Evolutionary conservation across 2,329 filamentous ascomycete genomes (phyloP).

Genomic region (Phoma herbarum): DNA sequence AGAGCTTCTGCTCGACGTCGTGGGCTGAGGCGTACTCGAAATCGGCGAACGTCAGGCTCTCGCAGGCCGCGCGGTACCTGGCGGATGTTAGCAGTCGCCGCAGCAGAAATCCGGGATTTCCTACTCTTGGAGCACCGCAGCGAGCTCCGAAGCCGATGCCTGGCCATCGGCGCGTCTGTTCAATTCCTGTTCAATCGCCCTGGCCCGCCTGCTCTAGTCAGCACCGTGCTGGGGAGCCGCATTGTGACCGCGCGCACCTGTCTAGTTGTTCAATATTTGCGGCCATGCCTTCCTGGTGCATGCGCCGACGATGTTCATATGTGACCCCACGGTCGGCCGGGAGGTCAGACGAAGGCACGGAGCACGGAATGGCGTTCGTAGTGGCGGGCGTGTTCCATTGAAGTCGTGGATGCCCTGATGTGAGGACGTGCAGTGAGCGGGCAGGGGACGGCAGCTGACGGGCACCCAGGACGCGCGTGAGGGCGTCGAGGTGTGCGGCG

Average conservation of each 20-base stretch:
- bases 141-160: constrained; percentile 60
- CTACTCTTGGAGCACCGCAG: constrained; percentile 51
- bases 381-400: constrained; percentile 66
- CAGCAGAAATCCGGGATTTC: constrained; percentile 18
- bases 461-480: constrained; percentile 37
- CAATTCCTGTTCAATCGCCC: constrained; percentile 60
- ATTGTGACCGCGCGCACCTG: constrained; percentile 53
- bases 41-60: constrained; percentile 76
- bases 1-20: constrained; percentile 75
- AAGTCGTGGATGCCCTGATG: constrained; percentile 49
- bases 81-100: constrained; percentile 28
- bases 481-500: constrained; percentile 25
- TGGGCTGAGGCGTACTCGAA: constrained; percentile 70
- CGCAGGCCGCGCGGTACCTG: constrained; percentile 76
- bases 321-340: constrained; percentile 62
- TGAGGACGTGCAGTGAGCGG: constrained; percentile 45
- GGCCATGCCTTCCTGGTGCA: constrained; percentile 52
- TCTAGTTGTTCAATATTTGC: constrained; percentile 60
- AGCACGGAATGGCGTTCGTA: constrained; percentile 56
- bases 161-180: constrained; percentile 60
- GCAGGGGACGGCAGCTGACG: constrained; percentile 32
- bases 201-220: constrained; percentile 52
- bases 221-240: constrained; percentile 19
- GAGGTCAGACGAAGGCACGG: constrained; percentile 67
- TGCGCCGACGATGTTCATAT: constrained; percentile 42